These are phyloP conservation scores for Nematodospora valgi DNA, from an alignment of 805 yeast genomes.

Conservation along the genomic window DNA sequence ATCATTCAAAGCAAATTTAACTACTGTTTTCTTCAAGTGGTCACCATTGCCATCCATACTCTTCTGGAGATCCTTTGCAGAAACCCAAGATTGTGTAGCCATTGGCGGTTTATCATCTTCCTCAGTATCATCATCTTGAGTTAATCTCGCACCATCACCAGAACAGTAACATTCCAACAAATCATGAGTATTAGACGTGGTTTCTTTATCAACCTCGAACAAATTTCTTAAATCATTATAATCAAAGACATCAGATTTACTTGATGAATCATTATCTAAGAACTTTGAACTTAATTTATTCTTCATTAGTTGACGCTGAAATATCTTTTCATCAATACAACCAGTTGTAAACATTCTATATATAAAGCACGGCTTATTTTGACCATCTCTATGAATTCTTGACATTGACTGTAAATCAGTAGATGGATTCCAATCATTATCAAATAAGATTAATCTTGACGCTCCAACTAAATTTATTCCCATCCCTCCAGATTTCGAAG, in stretches of 20 bases:
- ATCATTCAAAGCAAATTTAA: conserved; percentile 57
- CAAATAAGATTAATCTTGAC: conserved; percentile 77
- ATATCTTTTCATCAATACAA: conserved; percentile 88
- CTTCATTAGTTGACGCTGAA: conserved; percentile 87
- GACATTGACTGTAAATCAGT: conserved; percentile 94
- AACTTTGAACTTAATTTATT: conserved; percentile 73
- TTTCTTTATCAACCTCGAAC: conserved; percentile 53
- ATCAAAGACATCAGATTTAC: conserved; percentile 66
- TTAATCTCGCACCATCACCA: conserved; percentile 50
- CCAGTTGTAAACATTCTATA: conserved; percentile 87
- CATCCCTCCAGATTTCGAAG: conserved; percentile 91
- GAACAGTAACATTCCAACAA: conserved; percentile 61
- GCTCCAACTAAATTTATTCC: conserved; percentile 92
- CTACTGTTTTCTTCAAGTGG: conserved; percentile 35
- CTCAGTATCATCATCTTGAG: conserved; percentile 15
- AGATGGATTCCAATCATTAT: conserved; percentile 97
- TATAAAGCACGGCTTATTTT: conserved; percentile 68
- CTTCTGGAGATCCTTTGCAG: conserved; percentile 50
- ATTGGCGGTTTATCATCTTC: conserved; percentile 1
- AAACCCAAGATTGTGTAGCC: conserved; percentile 37
- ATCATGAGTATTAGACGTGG: conserved; percentile 73
- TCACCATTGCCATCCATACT: conserved; percentile 25
- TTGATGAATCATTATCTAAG: conserved; percentile 35
- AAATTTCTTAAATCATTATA: conserved; percentile 67
- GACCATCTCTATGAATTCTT: conserved; percentile 92